These are phyloP conservation scores for Mycena albidolilacea DNA, from an alignment of 768 basidiomycete genomes.

Conservation along the genomic window DNA sequence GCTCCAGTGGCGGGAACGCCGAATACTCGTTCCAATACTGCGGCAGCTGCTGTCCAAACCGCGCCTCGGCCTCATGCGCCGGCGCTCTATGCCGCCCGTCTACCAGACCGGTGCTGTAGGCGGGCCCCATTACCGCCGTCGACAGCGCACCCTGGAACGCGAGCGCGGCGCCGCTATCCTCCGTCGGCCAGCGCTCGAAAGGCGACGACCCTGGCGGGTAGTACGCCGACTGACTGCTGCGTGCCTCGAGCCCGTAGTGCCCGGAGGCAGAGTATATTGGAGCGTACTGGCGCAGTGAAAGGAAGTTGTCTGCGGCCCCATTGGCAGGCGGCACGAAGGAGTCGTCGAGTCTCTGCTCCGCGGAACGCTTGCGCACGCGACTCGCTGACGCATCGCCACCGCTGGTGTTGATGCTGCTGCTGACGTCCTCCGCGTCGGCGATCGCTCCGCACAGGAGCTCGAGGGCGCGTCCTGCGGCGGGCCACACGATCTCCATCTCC, in stretches of 20 bases:
- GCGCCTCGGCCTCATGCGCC: slow-evolving; percentile 18
- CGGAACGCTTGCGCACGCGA: slow-evolving; percentile 67
- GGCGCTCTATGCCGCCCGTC: slow-evolving; percentile 56
- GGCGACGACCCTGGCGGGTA: slow-evolving; percentile 27
- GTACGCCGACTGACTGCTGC: slow-evolving; percentile 13
- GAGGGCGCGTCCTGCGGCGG: slow-evolving; percentile 80
- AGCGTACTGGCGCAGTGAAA: slow-evolving; percentile 24
- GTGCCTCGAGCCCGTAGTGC: slow-evolving; percentile 15
- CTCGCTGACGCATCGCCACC: not conserved
- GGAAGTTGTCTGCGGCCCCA: slow-evolving; percentile 10
- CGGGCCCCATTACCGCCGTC: slow-evolving; percentile 81
- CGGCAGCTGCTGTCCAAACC: slow-evolving; percentile 23
- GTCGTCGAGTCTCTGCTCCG: slow-evolving; percentile 65
- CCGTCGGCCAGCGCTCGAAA: slow-evolving; percentile 63
- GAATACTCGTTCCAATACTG: slow-evolving; percentile 73
- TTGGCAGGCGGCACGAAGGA: slow-evolving; percentile 27
- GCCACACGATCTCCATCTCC: slow-evolving; percentile 81
- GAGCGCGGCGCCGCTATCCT: slow-evolving; percentile 49
- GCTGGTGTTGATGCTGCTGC: slow-evolving; percentile 2
- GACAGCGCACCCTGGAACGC: slow-evolving; percentile 65
- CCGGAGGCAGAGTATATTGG: slow-evolving; percentile 18
- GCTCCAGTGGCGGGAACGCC: slow-evolving; percentile 56
- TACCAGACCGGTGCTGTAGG: slow-evolving; percentile 81
- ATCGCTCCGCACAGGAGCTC: slow-evolving; percentile 76
- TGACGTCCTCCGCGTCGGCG: slow-evolving; percentile 41